Conservation (phyloP, 176 grass and related monocot species). For the Eragrostis curvula region DNA sequence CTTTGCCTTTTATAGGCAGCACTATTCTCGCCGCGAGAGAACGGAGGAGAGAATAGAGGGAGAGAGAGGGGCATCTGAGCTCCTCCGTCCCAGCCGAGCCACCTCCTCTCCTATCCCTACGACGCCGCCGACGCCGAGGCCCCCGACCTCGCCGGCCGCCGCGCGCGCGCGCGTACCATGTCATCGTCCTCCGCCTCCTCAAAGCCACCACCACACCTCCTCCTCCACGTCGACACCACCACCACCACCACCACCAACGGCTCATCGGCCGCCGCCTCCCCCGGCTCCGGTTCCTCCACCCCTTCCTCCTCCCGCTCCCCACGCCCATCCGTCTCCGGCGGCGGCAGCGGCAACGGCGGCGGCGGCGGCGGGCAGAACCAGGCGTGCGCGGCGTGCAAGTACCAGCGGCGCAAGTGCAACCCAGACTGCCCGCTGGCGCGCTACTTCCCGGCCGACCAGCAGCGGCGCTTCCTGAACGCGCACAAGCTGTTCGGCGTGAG, state of each 20-base stretch:
- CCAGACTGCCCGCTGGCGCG: slow-evolving; percentile 55
- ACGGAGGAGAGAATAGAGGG: neutral
- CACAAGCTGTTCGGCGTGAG: slow-evolving; percentile 69
- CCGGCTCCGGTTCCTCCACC: slow-evolving; percentile 29
- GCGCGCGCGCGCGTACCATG: slow-evolving; percentile 3
- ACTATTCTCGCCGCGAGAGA: slow-evolving; percentile 24
- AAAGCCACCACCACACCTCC: slow-evolving; percentile 12
- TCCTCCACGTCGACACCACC: neutral
- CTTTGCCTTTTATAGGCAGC: slow-evolving; percentile 9
- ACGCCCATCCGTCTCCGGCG: neutral
- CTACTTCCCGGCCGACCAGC: slow-evolving; percentile 74
- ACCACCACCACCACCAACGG: neutral
- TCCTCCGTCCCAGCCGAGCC: neutral
- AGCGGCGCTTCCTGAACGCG: slow-evolving; percentile 58
- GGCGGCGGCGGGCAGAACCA: slow-evolving; percentile 12
- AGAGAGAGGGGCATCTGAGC: neutral
- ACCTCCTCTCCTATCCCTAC: slow-evolving; percentile 34
- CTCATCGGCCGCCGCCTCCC: neutral
- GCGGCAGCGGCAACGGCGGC: neutral
- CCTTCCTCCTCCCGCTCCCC: neutral
- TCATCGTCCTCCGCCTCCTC: slow-evolving; percentile 21
- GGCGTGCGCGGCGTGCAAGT: slow-evolving; percentile 78
- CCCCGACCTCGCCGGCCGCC: slow-evolving; percentile 44
- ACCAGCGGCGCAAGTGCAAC: slow-evolving; percentile 68
- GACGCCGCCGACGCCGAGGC: slow-evolving; percentile 32